Evolutionary conservation across 768 basidiomycete species (phyloP), one percentile per base, ranked within the genome.

Genomic region (Lentinula aciculospora): DNA sequence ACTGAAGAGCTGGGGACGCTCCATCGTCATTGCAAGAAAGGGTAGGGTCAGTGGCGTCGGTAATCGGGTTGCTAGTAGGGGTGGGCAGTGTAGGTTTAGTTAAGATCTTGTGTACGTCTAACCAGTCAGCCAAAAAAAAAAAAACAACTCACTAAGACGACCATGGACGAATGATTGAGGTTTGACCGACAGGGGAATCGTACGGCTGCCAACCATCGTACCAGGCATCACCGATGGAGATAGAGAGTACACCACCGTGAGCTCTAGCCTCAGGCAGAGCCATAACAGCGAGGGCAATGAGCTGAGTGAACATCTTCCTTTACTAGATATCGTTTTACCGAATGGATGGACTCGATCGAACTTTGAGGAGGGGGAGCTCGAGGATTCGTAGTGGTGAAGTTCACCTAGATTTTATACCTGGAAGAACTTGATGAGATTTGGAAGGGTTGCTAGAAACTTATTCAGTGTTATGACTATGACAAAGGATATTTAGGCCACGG

Each of bases 1-100:
- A 65, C 58, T 79, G 78, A 27, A 69, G 64, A n/a, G 73, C 67
- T 19, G 70, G 67, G 3, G 75, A 69, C 2, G 67, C 67, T 9
- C 77, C 76, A 42, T 79, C 73, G 57, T 79, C 72, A 56, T 79
- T 79, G 65, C 77, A 79, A 2, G 76, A 72, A 19, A 79, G 59
- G 0, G 71, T 75, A 1, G 76, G 58, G 36, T 65, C 70, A 4
- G 73, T 73, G 1, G 75, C 70, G 42, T 68, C 65, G 10, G 62
- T 64, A 57, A 79, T 79, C 1, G 77, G 77, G 61, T 79, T 69
- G 59, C 77, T 78, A n/a, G n/a, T n/a, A n/a, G n/a, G n/a, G n/a
- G n/a, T n/a, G n/a, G n/a, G n/a, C n/a, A n/a, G n/a, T n/a, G n/a
- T n/a, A n/a, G n/a, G n/a, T n/a, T n/a, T n/a, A n/a, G n/a, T n/a